These are phyloP conservation scores for Globisporangium mamillatum DNA, from an alignment of 352 stramenopile species.

Conservation along the genomic window DNA sequence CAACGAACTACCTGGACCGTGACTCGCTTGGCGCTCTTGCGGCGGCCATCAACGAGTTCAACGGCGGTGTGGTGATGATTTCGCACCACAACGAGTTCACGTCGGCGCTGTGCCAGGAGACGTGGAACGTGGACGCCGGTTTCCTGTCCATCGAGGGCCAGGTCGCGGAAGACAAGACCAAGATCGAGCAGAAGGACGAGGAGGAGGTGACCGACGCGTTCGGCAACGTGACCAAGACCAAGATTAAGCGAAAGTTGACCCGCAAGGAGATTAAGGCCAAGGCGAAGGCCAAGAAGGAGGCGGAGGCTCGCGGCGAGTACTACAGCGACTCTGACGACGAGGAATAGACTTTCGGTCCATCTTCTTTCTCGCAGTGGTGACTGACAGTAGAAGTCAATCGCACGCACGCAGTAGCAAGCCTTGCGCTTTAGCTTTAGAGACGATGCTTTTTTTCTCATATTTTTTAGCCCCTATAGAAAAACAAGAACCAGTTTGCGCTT, in stretches of 20 bases:
- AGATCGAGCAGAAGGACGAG: slow-evolving; percentile 90
- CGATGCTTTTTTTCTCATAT: slow-evolving; percentile 23
- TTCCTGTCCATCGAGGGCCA: slow-evolving; percentile 85
- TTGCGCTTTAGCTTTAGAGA: background rate
- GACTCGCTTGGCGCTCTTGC: slow-evolving; percentile 96
- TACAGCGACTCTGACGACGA: slow-evolving; percentile 79
- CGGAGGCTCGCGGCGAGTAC: slow-evolving; percentile 81
- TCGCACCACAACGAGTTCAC: slow-evolving; percentile 98
- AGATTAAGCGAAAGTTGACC: slow-evolving; percentile 89
- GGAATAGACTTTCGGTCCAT: slow-evolving; percentile 29
- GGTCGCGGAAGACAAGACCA: slow-evolving; percentile 83
- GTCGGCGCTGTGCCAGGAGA: slow-evolving; percentile 91
- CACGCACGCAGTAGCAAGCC: background rate
- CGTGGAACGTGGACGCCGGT: slow-evolving; percentile 92
- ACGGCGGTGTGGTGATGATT: slow-evolving; percentile 98
- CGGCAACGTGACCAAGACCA: slow-evolving; percentile 83
- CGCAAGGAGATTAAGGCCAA: slow-evolving; percentile 90
- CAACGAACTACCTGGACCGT: slow-evolving; percentile 96
- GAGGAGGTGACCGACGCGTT: slow-evolving; percentile 81
- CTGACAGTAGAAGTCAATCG: background rate
- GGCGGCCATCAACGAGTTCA: slow-evolving; percentile 95
- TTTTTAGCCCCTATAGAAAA: slow-evolving; percentile 37
- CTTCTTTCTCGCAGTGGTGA: background rate
- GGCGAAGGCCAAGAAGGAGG: slow-evolving; percentile 85
- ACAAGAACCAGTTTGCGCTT: slow-evolving; percentile 5